Percentiles rank a stretch among this genome's conserved stretches.
Evolutionary conservation across 495 filamentous ascomycete genomes (phyloP).

Genomic region (Amniculicola lignicola): DNA sequence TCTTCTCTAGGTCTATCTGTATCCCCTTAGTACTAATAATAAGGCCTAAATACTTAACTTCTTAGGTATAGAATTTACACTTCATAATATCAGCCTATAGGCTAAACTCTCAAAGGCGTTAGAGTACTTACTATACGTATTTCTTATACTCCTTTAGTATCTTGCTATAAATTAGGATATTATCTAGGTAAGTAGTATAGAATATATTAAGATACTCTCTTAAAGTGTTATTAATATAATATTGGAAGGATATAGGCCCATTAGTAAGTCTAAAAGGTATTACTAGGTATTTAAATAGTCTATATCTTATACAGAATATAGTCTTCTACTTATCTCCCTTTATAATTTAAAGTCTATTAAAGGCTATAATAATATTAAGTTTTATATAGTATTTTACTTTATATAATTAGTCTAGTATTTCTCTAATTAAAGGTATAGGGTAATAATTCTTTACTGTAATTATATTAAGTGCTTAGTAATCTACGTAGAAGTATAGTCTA

Average conservation of each 20-base stretch:
- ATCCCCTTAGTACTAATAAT: too few species aligned
- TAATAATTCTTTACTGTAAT: conserved; percentile 21
- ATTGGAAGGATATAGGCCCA: conserved; percentile 27
- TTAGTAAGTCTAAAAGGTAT: too few species aligned
- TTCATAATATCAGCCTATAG: too few species aligned
- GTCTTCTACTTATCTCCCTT: conserved; percentile 15
- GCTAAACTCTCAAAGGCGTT: too few species aligned
- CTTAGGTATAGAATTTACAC: too few species aligned
- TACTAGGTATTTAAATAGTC: conserved; percentile 19
- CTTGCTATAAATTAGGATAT: conserved; percentile 32
- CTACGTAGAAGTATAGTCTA: conserved; percentile 17
- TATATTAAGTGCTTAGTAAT: conserved; percentile 12
- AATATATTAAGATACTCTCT: conserved; percentile 20
- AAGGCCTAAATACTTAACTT: too few species aligned
- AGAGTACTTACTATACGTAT: too few species aligned
- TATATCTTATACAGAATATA: conserved; percentile 8
- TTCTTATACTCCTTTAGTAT: conserved; percentile 17
- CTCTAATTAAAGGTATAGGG: conserved; percentile 6
- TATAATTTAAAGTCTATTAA: conserved; percentile 13
- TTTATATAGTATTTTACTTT: conserved; percentile 14
- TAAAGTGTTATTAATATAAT: conserved; percentile 34
- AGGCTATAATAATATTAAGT: conserved; percentile 20
- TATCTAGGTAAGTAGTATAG: conserved; percentile 26
- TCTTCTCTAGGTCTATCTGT: too few species aligned
- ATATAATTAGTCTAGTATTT: neutral